Evolutionary conservation across 2,329 filamentous ascomycete species (phyloP).

Genomic region (Colletotrichum falcatum): DNA sequence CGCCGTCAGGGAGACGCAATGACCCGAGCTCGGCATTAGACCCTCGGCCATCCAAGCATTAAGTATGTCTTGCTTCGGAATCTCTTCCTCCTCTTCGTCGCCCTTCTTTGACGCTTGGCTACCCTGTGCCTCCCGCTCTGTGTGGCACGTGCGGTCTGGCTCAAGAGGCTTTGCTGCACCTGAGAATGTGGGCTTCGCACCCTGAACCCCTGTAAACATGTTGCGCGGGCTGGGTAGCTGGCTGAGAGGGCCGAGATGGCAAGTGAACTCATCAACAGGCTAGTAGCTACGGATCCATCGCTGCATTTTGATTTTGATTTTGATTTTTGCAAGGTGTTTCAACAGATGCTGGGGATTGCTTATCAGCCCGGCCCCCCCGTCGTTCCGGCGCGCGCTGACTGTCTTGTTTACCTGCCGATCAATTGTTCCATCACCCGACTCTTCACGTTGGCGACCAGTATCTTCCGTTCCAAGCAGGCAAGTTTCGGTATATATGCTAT

Average conservation of each 20-base stretch:
- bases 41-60: slow-evolving; percentile 8
- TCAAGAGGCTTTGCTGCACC: slow-evolving; percentile 24
- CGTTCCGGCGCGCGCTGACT: background rate
- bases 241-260: slow-evolving; percentile 13
- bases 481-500: slow-evolving; percentile 9
- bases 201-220: slow-evolving; percentile 28
- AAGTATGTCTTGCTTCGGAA: slow-evolving; percentile 26
- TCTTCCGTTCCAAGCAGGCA: slow-evolving; percentile 26
- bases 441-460: slow-evolving; percentile 15
- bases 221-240: slow-evolving; percentile 2
- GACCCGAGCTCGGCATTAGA: slow-evolving; percentile 9
- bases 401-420: slow-evolving; percentile 32
- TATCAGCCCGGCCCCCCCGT: background rate
- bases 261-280: background rate
- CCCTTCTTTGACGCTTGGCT: slow-evolving; percentile 20
- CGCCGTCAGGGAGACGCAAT: slow-evolving; percentile 16
- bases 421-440: slow-evolving; percentile 7
- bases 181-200: slow-evolving; percentile 33
- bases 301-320: slow-evolving; percentile 4
- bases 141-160: background rate
- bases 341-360: slow-evolving; percentile 13
- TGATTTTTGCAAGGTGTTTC: slow-evolving; percentile 20
- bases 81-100: slow-evolving; percentile 3
- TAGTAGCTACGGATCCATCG: slow-evolving; percentile 23
- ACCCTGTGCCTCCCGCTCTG: slow-evolving; percentile 1